Conservation (phyloP, 495 filamentous ascomycete genomes). For the Penicillium macrosclerotiorum region DNA sequence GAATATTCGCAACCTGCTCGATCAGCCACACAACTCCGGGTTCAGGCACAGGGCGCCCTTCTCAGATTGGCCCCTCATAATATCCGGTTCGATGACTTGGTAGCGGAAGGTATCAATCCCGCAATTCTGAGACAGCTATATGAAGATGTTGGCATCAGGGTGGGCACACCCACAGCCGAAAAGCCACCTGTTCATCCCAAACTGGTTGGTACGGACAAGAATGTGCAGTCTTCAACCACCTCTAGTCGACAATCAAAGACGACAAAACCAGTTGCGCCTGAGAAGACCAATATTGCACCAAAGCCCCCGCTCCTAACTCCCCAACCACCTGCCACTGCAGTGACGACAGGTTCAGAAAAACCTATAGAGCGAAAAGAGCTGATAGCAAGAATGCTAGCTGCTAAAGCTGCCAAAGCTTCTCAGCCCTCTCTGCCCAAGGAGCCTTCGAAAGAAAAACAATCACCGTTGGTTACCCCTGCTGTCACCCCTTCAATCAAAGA, state of each 20-base stretch:
- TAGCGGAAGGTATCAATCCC: conserved; percentile 70
- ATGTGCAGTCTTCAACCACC: background rate
- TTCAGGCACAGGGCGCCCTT: conserved; percentile 68
- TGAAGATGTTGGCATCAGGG: conserved; percentile 57
- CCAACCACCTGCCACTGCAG: conserved; percentile 5
- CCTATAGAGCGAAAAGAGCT: conserved; percentile 73
- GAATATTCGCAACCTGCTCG: conserved; percentile 9
- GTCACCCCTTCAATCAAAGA: conserved; percentile 10
- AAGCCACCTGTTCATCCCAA: background rate
- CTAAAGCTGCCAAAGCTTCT: conserved; percentile 41
- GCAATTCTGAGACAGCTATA: conserved; percentile 62
- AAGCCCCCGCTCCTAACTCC: conserved; percentile 5
- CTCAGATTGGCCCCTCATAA: conserved; percentile 61
- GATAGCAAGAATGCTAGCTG: conserved; percentile 70
- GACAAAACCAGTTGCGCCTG: background rate
- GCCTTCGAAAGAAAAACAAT: conserved; percentile 14
- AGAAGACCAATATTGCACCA: conserved; percentile 1
- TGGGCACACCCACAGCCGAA: conserved; percentile 17
- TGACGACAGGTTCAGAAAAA: conserved; percentile 29
- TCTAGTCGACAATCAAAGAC: background rate
- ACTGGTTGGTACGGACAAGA: too few relatives aligned
- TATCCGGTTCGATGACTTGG: conserved; percentile 64
- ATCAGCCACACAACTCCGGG: conserved; percentile 50
- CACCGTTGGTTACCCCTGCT: background rate
- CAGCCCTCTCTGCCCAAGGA: conserved; percentile 19